Evolutionary conservation across 192 early-diverging fungal genomes (phyloP), one percentile per base, ranked within the genome.

Genomic region (Phlyctochytrium bullatum): DNA sequence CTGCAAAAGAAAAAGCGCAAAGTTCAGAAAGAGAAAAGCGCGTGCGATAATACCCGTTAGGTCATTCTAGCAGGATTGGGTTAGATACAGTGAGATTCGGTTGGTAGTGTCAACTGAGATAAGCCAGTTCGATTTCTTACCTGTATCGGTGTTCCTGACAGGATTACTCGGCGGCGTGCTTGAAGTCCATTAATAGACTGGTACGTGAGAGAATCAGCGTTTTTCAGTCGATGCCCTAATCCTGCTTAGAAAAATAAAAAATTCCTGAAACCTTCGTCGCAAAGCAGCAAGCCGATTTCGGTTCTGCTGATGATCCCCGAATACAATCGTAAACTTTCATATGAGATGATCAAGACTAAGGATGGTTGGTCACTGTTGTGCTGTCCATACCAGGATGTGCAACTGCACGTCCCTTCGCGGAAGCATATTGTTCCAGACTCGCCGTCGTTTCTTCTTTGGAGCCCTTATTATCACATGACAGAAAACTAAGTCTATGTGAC

Each of bases 141-240:
- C 75, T 79, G 95, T 64, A 97, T 96, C 3, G 97, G 97, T 6
- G 97, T 99, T 6, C 97, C 97, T 0, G 96, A 94, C 31, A 99
- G 73, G 66, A 98, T 98, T 2, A 99, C 91, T 47, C 96, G 81
- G 0, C 94, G 78, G 70, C 94, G 88, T 0, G 97, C 94, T 65
- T 95, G 89, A 65, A 98, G 75, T 27, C 79, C 83, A 56, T 93
- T 94, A 34, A 95, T 76, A 0, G 90, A 86, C 52, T 86, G 80
- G 67, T 94, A 95, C 1, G 92, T 93, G 65, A 89, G 86, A 33
- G 89, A 94, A 17, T 85, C 87, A 68, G 88, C 83, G 78, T 99
- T 98, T 69, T 99, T 98, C 30, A 99, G 71, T 30, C 96, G 81
- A 78, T 98, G 95, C 0, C 95, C 76, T 78, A 32, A 28, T 23